A percentile compares a stretch with the other conserved stretches of the same genome.
These are phyloP conservation scores for Cutaneotrichosporon sp. DNA, from an alignment of 1,284 basidiomycete genomes.

Conservation along the genomic window DNA sequence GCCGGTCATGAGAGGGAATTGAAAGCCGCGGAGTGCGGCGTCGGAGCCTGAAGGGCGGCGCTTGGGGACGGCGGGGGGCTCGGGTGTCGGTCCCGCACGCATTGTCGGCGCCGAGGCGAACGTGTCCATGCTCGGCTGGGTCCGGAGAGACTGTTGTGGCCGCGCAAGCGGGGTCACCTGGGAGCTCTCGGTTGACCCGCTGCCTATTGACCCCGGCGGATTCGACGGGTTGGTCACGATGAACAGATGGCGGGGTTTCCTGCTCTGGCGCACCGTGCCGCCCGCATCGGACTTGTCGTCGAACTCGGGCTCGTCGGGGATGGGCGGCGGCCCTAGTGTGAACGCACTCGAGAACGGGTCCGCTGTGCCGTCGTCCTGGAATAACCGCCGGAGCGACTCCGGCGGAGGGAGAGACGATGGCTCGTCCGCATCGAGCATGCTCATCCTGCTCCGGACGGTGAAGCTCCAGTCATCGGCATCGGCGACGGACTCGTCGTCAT, in stretches of 20 bases:
- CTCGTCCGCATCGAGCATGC: conserved; percentile 31
- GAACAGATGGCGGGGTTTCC: conserved; percentile 18
- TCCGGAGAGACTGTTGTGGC: conserved; percentile 3
- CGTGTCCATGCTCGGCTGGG: conserved; percentile 29
- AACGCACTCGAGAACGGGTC: too few relatives aligned
- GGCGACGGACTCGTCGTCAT: conserved; percentile 36
- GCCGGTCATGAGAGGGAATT: conserved; percentile 39
- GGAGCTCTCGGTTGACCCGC: conserved; percentile 10
- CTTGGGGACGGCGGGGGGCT: neutral
- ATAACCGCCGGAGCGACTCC: conserved; percentile 45
- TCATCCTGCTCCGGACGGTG: conserved; percentile 43
- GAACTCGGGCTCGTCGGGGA: neutral
- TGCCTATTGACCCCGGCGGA: conserved; percentile 9
- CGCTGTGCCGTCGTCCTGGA: conserved; percentile 44
- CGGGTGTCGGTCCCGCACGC: conserved; percentile 13
- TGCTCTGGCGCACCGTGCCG: conserved; percentile 14
- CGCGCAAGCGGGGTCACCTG: conserved; percentile 28
- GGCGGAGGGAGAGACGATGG: conserved; percentile 24
- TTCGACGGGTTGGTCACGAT: conserved; percentile 22
- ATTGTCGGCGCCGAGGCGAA: conserved; percentile 29
- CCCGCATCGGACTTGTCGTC: conserved; percentile 8
- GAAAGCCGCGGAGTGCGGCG: conserved; percentile 41
- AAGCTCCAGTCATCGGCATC: conserved; percentile 48
- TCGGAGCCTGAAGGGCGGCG: conserved; percentile 27
- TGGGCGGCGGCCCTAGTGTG: too few relatives aligned